Evolutionary conservation across 2,329 filamentous ascomycete genomes (phyloP), one percentile per base, ranked within the genome.

Genomic region (Pyricularia sp.): DNA sequence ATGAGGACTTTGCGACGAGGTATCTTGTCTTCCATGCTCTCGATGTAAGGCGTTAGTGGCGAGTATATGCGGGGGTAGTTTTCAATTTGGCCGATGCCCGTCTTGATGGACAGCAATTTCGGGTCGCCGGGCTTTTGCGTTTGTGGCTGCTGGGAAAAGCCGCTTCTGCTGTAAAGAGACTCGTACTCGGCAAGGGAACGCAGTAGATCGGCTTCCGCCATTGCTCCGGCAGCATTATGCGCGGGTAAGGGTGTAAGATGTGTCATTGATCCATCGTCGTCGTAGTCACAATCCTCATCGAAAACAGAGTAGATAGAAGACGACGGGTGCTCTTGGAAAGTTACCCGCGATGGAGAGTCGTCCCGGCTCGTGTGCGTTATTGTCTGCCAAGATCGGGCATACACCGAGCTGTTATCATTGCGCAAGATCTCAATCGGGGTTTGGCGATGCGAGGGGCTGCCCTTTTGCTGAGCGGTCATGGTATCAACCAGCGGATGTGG

Each of bases 1-100:
- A 88, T 82, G 74, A 88, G 75, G 3, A 78, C 81, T 78, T 88
- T 88, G 55, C 78, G 79, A 1, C 81, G 79, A 14, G 78, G 77
- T 12, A 28, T 36, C 20, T 66, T 63, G 11, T 70, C 68, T 14
- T 76, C 78, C n/a, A 77, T 71, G 3, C 77, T 79, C 33, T 78
- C 76, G 68, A 83, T 81, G 66, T 82, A 81, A 0, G 81, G 75
- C 6, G 78, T 77, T 2, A 84, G 74, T 0, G 81, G 82, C 2
- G 81, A 83, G 70, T 80, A 84, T 74, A 71, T 28, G 75, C 74
- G 64, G 11, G 64, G 64, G 4, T 42, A 36, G n/a, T 14, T 20
- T 23, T 30, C 30, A 12, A 30, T 33, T 17, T 33, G 64, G 28
- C 33, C 64, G 14, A 33, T 12, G 63, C 63, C 63, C 20, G 64